Evolutionary conservation across 352 stramenopile species (phyloP).

Genomic region (Globisporangium orthogonon): DNA sequence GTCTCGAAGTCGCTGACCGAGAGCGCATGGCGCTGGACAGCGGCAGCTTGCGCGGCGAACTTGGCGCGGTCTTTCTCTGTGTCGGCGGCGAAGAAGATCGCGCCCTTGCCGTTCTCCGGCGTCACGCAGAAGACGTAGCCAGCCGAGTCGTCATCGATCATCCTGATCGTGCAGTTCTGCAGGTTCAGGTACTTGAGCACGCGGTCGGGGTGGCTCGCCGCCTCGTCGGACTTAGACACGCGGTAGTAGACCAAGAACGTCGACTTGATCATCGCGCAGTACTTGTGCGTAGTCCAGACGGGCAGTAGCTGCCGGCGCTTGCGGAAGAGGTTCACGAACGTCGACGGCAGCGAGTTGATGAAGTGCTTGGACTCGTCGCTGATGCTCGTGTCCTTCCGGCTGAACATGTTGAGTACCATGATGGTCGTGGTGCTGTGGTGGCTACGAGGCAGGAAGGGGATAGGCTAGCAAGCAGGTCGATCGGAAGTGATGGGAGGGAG

Average conservation of each 20-base stretch:
- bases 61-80: conserved; percentile 82
- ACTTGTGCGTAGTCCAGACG: conserved; percentile 82
- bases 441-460: not conserved
- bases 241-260: conserved; percentile 83
- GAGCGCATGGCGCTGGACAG: conserved; percentile 45
- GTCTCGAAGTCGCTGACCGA: conserved; percentile 71
- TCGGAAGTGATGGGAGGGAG: not conserved
- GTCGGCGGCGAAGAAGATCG: conserved; percentile 73
- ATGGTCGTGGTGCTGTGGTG: not conserved
- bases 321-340: conserved; percentile 81
- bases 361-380: conserved; percentile 81
- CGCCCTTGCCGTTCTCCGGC: conserved; percentile 55
- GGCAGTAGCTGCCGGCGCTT: conserved; percentile 77
- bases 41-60: conserved; percentile 49
- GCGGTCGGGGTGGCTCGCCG: conserved; percentile 4
- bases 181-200: conserved; percentile 79
- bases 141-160: conserved; percentile 67
- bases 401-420: conserved; percentile 82
- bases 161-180: conserved; percentile 63
- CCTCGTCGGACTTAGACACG: conserved; percentile 50
- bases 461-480: not conserved
- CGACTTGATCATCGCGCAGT: conserved; percentile 86
- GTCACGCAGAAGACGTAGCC: conserved; percentile 76
- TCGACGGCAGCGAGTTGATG: conserved; percentile 75
- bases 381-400: conserved; percentile 55